Evolutionary conservation across 805 yeast species (phyloP), one percentile per base, ranked within the genome.

Genomic region (Cyberlindnera bimundalis): DNA sequence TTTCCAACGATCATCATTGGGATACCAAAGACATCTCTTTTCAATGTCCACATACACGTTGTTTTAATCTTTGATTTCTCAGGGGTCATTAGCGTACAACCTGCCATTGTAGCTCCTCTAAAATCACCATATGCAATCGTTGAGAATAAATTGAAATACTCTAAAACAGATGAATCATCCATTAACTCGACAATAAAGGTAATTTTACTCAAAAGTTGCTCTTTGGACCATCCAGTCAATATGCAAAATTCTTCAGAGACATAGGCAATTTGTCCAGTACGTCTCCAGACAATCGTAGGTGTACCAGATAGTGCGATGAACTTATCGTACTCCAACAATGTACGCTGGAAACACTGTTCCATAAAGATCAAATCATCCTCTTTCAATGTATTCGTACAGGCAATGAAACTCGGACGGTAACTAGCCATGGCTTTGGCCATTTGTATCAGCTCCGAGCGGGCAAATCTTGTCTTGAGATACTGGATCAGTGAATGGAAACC

Each of bases 1-100:
- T 88, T 93, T 14, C 96, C 98, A 25, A 91, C 76, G 17, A 93
- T 83, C 95, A 91, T 90, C 88, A 93, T 83, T 13, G 99, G 99
- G 39, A 91, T 82, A 8, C 96, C 97, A 65, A 93, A 91, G 14
- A 91, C 95, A 59, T 91, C 98, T 59, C 97, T 71, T 58, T 90
- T 89, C 49, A 93, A 67, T 1, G 98, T 93, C 95, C 96, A 87
- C 54, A 85, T 81, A 53, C 95, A 82, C 21, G 87, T 78, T 0
- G 97, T 86, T 37, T 82, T 70, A 34, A 91, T 75, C 18, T 59
- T 60, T 40, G 76, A 75, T 12, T 60, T 61, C 28, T 60, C 58
- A 29, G 84, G 78, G 1, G 90, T 84, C 31, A 86, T 58, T 27
- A 91, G 67, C 0, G 89, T 81, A 65, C 97, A 91, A 38, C 80